Percentiles rank a stretch among this genome's conserved stretches.
These are phyloP conservation scores for Gnetum montanum DNA, from an alignment of 75 land plant genomes.

Conservation along the genomic window DNA sequence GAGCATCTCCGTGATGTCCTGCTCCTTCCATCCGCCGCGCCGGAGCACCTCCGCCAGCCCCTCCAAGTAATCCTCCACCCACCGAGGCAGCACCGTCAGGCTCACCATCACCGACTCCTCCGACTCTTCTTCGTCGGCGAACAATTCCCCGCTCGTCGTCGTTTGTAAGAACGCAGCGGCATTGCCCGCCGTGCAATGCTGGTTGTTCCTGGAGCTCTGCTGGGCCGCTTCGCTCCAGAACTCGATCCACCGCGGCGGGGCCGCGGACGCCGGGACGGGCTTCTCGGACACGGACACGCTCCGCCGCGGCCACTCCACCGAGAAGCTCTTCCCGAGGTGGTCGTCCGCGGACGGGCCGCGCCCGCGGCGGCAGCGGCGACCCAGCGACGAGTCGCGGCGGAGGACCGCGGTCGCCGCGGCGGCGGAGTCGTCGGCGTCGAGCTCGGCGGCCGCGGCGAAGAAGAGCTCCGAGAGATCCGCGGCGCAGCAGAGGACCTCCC, in stretches of 20 bases:
- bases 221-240: constrained; percentile 83
- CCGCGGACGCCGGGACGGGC: constrained; percentile 21
- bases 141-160: no score
- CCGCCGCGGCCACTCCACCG: constrained; percentile 7
- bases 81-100: constrained; percentile 17
- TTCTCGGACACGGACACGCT: constrained; percentile 10
- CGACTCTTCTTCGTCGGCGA: no score
- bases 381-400: constrained; percentile 3
- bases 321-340: constrained; percentile 6
- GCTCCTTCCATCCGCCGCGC: constrained; percentile 73
- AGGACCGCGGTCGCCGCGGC: background rate
- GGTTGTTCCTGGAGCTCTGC: constrained; percentile 22
- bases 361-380: background rate
- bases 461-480: constrained; percentile 53
- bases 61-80: constrained; percentile 62
- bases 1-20: constrained; percentile 65
- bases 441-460: background rate
- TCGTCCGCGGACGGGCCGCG: no score
- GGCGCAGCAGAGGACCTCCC: constrained; percentile 24
- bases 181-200: no score
- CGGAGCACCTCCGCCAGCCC: constrained; percentile 51
- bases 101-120: constrained; percentile 3
- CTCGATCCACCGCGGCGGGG: constrained; percentile 63
- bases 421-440: background rate
- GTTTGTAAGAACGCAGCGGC: no score